phyloP scores from a whole-genome alignment of 371 early-diverging fungal species.

The Mortierella sp. region DNA sequence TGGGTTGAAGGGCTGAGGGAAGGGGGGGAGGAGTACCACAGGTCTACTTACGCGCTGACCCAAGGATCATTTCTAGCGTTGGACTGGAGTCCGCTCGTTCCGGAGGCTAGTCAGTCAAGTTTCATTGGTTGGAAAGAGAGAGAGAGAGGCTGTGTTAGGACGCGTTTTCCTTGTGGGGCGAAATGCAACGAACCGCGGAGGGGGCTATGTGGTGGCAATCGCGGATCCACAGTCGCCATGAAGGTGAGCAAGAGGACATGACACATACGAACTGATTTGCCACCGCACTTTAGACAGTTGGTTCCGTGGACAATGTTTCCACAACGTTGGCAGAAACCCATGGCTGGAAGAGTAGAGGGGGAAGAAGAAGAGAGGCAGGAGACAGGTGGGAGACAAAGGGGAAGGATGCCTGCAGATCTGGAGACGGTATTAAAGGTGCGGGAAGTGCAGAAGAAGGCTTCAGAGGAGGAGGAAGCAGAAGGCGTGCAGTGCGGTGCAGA shows the following conservation, averaged over 20 bases:
- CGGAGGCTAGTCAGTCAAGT: slow-evolving; percentile 56
- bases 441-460: too few species aligned
- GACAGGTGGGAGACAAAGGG: too few species aligned
- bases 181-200: too few species aligned
- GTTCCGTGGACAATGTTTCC: slow-evolving; percentile 63
- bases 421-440: neutral
- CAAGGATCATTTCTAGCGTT: slow-evolving; percentile 52
- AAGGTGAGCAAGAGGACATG: neutral
- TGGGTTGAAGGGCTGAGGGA: too few species aligned
- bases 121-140: neutral
- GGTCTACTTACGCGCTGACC: slow-evolving; percentile 30
- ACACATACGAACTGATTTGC: slow-evolving; percentile 65
- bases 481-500: too few species aligned
- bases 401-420: too few species aligned
- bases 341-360: slow-evolving; percentile 9
- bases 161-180: slow-evolving; percentile 12
- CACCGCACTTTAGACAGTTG: slow-evolving; percentile 70
- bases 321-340: slow-evolving; percentile 72
- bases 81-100: slow-evolving; percentile 57
- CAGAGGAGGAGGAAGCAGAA: neutral
- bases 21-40: too few species aligned
- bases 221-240: neutral
- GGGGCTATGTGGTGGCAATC: too few species aligned
- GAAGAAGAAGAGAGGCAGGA: too few species aligned
- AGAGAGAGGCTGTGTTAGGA: neutral